Percentiles rank a stretch among this genome's conserved stretches.
Evolutionary conservation across 768 basidiomycete species (phyloP).

Genomic region (Podaxis sp.): DNA sequence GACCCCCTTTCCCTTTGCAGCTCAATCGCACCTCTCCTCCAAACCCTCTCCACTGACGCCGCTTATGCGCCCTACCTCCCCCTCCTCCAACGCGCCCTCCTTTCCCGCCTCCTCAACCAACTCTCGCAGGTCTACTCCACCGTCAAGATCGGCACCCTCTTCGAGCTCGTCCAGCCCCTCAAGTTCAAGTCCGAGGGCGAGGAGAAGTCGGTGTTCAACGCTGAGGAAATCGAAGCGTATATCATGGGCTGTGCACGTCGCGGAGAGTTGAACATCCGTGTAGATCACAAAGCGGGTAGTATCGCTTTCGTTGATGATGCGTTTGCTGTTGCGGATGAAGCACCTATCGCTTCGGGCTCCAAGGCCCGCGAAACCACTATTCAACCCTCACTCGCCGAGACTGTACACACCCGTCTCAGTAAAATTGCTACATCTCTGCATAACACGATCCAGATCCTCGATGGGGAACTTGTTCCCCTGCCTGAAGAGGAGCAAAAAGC

Average conservation of each 20-base stretch:
- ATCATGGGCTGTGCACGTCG: conserved; percentile 89
- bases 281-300: conserved; percentile 86
- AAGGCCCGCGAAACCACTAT: conserved; percentile 38
- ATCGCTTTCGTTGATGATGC: conserved; percentile 84
- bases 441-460: conserved; percentile 60
- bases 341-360: conserved; percentile 27
- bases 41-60: conserved; percentile 50
- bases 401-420: conserved; percentile 77
- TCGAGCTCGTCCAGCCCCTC: conserved; percentile 77
- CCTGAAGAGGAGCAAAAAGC: conserved; percentile 59
- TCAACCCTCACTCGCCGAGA: conserved; percentile 70
- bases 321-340: conserved; percentile 49
- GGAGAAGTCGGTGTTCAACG: conserved; percentile 57
- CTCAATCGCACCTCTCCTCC: conserved; percentile 76
- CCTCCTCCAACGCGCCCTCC: conserved; percentile 88
- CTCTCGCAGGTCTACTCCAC: conserved; percentile 91
- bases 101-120: conserved; percentile 88
- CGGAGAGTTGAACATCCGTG: conserved; percentile 81
- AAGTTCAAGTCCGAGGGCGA: conserved; percentile 41
- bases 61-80: conserved; percentile 81
- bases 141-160: conserved; percentile 75
- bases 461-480: conserved; percentile 36
- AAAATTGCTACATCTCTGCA: conserved; percentile 74
- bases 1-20: conserved; percentile 87
- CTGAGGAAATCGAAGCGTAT: conserved; percentile 86